phyloP scores from a whole-genome alignment of 2,329 filamentous ascomycete species.

The Aspergillus ochraceus region DNA sequence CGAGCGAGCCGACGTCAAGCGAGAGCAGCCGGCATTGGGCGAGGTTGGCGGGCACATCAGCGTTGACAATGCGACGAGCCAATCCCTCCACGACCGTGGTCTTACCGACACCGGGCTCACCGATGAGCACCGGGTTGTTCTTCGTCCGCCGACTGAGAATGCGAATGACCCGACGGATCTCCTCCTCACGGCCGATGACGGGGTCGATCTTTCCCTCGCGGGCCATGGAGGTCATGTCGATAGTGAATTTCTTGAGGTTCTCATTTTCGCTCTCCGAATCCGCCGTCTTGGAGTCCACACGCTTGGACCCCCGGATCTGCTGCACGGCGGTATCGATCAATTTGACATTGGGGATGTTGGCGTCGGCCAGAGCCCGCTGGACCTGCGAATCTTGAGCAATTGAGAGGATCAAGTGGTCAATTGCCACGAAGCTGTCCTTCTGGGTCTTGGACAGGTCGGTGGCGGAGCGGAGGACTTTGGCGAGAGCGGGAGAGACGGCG shows the following conservation, averaged over 20 bases:
- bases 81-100: conserved; percentile 97
- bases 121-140: conserved; percentile 98
- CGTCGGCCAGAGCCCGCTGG: conserved; percentile 72
- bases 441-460: conserved; percentile 94
- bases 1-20: conserved; percentile 89
- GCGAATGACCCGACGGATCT: conserved; percentile 86
- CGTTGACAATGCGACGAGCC: conserved; percentile 92
- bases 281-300: conserved; percentile 94
- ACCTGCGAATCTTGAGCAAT: conserved; percentile 77
- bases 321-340: conserved; percentile 87
- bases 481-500: conserved; percentile 77
- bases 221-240: conserved; percentile 96
- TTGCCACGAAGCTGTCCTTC: conserved; percentile 90
- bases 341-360: conserved; percentile 89
- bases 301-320: conserved; percentile 85
- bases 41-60: conserved; percentile 92
- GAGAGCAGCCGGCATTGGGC: conserved; percentile 92
- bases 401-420: conserved; percentile 89
- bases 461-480: conserved; percentile 77
- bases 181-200: conserved; percentile 94
- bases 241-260: conserved; percentile 96
- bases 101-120: conserved; percentile 97
- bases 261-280: conserved; percentile 90
- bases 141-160: conserved; percentile 93
- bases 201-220: conserved; percentile 97